Percentiles rank a stretch among this genome's conserved stretches.
phyloP scores from a whole-genome alignment of 1,139 yeast genomes.

The Saccharomyces uvarum region DNA sequence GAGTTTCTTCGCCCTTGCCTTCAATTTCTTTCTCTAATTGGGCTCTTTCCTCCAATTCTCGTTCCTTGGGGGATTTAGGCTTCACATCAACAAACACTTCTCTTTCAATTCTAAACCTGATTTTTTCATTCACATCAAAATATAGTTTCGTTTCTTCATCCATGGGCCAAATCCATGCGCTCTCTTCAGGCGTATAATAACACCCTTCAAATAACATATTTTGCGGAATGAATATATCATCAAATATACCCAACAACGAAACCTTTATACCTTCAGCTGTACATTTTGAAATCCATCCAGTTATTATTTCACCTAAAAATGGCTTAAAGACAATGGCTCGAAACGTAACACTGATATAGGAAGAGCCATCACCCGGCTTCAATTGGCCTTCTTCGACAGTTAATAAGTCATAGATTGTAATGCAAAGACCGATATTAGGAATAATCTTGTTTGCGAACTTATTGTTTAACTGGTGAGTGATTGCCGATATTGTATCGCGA shows the following conservation, averaged over 20 bases:
- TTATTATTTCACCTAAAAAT: slow-evolving; percentile 84
- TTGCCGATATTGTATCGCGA: slow-evolving; percentile 52
- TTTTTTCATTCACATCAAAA: slow-evolving; percentile 82
- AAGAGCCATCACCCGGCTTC: slow-evolving; percentile 94
- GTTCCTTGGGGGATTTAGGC: slow-evolving; percentile 59
- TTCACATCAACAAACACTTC: slow-evolving; percentile 77
- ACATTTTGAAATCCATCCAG: slow-evolving; percentile 90
- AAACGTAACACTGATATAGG: slow-evolving; percentile 68
- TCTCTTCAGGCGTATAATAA: slow-evolving; percentile 61
- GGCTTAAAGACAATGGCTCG: slow-evolving; percentile 84
- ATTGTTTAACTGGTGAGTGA: slow-evolving; percentile 71
- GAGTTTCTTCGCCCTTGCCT: slow-evolving; percentile 21
- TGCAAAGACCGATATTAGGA: slow-evolving; percentile 73
- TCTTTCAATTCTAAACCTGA: slow-evolving; percentile 83
- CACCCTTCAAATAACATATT: slow-evolving; percentile 74
- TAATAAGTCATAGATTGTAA: slow-evolving; percentile 76
- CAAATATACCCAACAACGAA: slow-evolving; percentile 63
- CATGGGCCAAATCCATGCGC: slow-evolving; percentile 92
- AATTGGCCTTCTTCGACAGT: slow-evolving; percentile 79
- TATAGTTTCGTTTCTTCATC: slow-evolving; percentile 68
- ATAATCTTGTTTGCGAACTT: slow-evolving; percentile 82
- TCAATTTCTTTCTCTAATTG: slow-evolving; percentile 22
- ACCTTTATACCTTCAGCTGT: slow-evolving; percentile 76
- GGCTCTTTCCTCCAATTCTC: slow-evolving; percentile 35
- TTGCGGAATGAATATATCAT: slow-evolving; percentile 84